Evolutionary conservation across 306 rosid species (phyloP).

Genomic region (Potentilla sterilis): DNA sequence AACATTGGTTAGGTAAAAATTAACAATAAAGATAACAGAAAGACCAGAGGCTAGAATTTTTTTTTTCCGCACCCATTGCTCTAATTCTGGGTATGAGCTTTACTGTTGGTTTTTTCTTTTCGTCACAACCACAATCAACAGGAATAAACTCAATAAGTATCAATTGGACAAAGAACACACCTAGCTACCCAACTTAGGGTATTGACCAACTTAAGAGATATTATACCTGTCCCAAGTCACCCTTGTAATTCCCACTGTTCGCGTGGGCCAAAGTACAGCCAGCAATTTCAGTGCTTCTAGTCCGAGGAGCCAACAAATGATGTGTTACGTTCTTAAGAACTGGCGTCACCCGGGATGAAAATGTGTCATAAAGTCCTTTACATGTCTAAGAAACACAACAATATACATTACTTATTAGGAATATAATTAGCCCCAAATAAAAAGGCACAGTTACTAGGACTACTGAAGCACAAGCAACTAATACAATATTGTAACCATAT

Average conservation of each 20-base stretch:
- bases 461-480: conserved; percentile 21
- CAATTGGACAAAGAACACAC: conserved; percentile 9
- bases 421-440: neutral
- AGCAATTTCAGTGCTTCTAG: conserved; percentile 52
- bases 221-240: conserved; percentile 86
- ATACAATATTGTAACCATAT: neutral
- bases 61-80: conserved; percentile 55
- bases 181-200: conserved; percentile 1
- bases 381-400: conserved; percentile 55
- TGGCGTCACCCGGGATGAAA: conserved; percentile 57
- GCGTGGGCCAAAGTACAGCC: conserved; percentile 83
- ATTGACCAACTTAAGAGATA: neutral
- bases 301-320: conserved; percentile 56
- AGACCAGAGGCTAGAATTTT: conserved; percentile 39
- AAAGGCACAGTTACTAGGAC: conserved; percentile 1
- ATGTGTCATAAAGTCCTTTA: conserved; percentile 67
- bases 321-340: conserved; percentile 70
- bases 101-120: conserved; percentile 64
- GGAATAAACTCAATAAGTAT: conserved; percentile 20
- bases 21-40: neutral
- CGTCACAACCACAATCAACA: conserved; percentile 70
- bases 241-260: conserved; percentile 88
- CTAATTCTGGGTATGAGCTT: conserved; percentile 90
- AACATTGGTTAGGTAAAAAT: neutral
- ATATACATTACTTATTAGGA: neutral